Base-by-base conservation (phyloP, 2,329 filamentous ascomycete species). In the Talaromyces sp. region DNA sequence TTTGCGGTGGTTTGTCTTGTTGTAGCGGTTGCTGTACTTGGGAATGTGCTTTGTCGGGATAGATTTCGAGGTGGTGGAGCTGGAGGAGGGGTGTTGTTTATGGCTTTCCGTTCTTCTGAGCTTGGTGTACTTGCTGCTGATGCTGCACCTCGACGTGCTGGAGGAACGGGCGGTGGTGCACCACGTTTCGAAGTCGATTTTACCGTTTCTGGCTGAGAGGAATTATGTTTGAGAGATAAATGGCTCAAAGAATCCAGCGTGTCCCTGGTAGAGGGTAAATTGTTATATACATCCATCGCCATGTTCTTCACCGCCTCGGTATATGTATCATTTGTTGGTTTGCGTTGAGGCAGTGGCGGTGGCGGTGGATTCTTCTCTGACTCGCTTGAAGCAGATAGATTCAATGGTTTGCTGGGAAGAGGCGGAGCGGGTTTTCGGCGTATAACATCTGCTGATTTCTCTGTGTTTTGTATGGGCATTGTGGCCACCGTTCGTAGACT, bases 391-490 rank as follows among this genome's bases (percentile, higher is more conserved):
- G 64, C 56, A 19, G 63, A 65, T 17, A 61, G 43, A 17, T 68
- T 70, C 21, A 71, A 72, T 41, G 72, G 71, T 31, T 66, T 67
- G 33, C 63, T 63, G 9, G 74, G 74, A 25, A 74, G 61, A n/a
- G 73, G 72, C 19, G 74, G 72, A 0, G 60, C 66, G 22, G 69
- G 67, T 50, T 75, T 74, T 40, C 72, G 70, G 37, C 66, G 69
- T 33, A 69, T 64, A 1, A 68, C 61, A 65, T 51, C 36, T 50
- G 63, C 57, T 7, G 55, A 3, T 19, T 60, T 5, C 35, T 43
- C n/a, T 59, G 17, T 39, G 10, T 21, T 70, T 67, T 43, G 61
- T 56, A 7, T 64, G 36, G 53, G 54, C 33, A 46, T 46, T 36
- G 59, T 69, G 10, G 70, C 65, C 15, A 68, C 65, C 13, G 73